Conservation (phyloP, 176 grass and related monocot genomes). For the Typha latifolia region DNA sequence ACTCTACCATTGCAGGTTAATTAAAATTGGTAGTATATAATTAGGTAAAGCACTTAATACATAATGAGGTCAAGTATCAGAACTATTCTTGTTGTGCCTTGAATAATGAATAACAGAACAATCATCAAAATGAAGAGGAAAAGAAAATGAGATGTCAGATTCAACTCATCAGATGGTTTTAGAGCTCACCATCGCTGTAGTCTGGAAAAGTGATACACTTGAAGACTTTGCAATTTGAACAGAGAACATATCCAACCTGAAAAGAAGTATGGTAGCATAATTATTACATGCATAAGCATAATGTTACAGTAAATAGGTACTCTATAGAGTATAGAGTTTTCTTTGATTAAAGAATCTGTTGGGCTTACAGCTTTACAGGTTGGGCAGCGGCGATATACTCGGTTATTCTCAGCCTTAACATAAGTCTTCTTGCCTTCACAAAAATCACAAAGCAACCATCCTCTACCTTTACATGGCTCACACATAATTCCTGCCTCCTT, state of each 20-base stretch:
- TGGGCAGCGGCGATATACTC: constrained; percentile 66
- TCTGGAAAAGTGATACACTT: constrained; percentile 66
- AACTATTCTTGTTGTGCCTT: not conserved
- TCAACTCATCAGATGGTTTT: not conserved
- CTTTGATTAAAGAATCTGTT: not conserved
- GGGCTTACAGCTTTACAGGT: constrained; percentile 65
- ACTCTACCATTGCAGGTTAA: no score
- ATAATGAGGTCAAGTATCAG: not conserved
- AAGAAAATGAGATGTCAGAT: not conserved
- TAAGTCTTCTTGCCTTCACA: constrained; percentile 80
- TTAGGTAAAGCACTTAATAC: no score
- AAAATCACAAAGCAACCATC: constrained; percentile 63
- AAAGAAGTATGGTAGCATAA: not conserved
- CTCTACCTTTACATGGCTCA: constrained; percentile 34
- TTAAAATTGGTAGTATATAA: no score
- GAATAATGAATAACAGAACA: not conserved
- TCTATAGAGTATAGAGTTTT: not conserved
- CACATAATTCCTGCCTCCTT: constrained; percentile 37
- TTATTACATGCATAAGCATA: not conserved
- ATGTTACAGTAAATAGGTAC: not conserved
- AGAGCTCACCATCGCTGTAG: constrained; percentile 29
- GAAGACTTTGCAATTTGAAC: constrained; percentile 71
- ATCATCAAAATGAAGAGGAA: not conserved
- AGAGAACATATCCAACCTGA: constrained; percentile 52
- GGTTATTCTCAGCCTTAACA: constrained; percentile 42